phyloP scores from a whole-genome alignment of 345 rosid species.

The Limnanthes douglasii region DNA sequence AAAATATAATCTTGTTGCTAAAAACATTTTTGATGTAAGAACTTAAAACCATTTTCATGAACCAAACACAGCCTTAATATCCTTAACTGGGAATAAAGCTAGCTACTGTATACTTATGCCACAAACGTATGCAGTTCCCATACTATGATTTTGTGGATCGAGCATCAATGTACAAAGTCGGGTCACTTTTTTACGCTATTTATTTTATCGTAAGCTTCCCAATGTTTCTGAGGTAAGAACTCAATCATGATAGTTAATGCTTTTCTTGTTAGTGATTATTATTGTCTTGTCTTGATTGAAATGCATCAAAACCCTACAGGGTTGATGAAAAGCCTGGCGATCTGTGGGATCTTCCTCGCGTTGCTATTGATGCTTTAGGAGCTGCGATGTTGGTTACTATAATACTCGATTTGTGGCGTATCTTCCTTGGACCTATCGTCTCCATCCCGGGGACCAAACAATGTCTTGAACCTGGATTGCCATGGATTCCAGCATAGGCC shows the following conservation, averaged over 20 bases:
- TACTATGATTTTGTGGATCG: conserved; percentile 93
- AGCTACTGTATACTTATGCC: no score
- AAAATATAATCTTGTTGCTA: no score
- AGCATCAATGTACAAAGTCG: conserved; percentile 88
- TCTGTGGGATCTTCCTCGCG: conserved; percentile 68
- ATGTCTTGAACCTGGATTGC: conserved; percentile 64
- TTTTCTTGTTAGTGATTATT: background rate
- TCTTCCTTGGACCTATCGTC: conserved; percentile 85
- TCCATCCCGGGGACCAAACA: conserved; percentile 30
- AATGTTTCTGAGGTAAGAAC: conserved; percentile 85
- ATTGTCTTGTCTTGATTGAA: background rate
- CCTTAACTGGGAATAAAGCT: no score
- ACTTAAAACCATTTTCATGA: no score
- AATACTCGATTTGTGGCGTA: conserved; percentile 89
- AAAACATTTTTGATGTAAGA: no score
- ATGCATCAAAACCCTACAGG: conserved; percentile 21
- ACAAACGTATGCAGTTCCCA: conserved; percentile 59
- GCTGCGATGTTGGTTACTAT: conserved; percentile 97
- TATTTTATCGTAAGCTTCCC: conserved; percentile 97
- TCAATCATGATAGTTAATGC: background rate
- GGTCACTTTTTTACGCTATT: conserved; percentile 89
- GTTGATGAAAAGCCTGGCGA: conserved; percentile 83
- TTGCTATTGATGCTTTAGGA: conserved; percentile 83
- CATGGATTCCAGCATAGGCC: conserved; percentile 79
- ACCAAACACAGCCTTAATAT: no score